Evolutionary conservation across 495 filamentous ascomycete genomes (phyloP).

Genomic region (Clavariopsis aquatica): DNA sequence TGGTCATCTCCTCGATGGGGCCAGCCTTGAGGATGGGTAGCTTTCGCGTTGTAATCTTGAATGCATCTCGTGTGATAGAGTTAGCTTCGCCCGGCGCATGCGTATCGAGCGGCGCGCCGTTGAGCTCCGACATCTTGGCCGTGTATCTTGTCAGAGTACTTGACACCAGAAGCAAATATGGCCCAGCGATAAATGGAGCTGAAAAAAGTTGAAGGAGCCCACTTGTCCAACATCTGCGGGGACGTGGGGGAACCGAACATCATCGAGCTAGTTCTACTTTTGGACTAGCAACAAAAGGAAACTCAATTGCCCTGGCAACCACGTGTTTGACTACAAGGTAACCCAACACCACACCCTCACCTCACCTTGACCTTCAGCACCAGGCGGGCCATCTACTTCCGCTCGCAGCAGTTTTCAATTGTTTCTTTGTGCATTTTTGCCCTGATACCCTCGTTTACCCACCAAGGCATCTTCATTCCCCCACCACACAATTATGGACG

Average conservation of each 20-base stretch:
- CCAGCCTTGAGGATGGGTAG: conserved; percentile 87
- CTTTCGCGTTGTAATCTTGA: conserved; percentile 75
- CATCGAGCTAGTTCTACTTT: background rate
- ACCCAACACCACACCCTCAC: background rate
- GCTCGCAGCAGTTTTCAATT: conserved; percentile 13
- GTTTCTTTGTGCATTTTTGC: conserved; percentile 21
- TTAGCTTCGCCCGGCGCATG: conserved; percentile 27
- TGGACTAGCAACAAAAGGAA: background rate
- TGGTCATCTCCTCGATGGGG: conserved; percentile 84
- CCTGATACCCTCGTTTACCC: conserved; percentile 19
- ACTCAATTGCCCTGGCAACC: conserved; percentile 15
- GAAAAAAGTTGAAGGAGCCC: background rate
- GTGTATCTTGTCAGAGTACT: too few relatives aligned
- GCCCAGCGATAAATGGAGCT: background rate
- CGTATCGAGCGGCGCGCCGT: conserved; percentile 26
- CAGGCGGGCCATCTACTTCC: conserved; percentile 3
- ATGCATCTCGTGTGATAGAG: conserved; percentile 44
- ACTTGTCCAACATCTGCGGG: background rate
- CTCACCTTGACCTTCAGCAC: conserved; percentile 1
- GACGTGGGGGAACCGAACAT: conserved; percentile 11
- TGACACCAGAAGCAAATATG: background rate
- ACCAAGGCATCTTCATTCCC: conserved; percentile 24
- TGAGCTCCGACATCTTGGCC: conserved; percentile 29
- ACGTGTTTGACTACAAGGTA: conserved; percentile 2
- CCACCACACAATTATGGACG: conserved; percentile 36